Evolutionary conservation across 169 alveolate species (phyloP), one percentile per base, ranked within the genome.

Genomic region (Plasmodium blacklocki): DNA sequence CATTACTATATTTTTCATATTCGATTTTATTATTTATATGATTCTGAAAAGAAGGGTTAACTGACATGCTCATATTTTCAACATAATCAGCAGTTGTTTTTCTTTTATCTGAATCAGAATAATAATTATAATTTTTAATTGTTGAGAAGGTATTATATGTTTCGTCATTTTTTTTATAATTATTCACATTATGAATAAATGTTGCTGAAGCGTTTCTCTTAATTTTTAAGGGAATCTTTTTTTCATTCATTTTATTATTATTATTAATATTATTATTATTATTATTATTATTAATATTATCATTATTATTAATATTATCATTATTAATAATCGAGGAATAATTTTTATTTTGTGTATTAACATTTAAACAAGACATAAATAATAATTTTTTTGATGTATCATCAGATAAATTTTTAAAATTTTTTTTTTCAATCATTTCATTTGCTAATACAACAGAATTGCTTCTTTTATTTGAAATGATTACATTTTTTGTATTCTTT

Each of bases 51-150:
- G 7, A 12, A 5, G 2, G 4, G 12, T 60, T 23, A 60, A 5
- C 2, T 19, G n/a, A 15, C 9, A 11, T 15, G 26, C 15, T 19
- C 5, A 18, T 59, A 60, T 21, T 18, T 2, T 15, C n/a, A 1
- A 54, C 18, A 18, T 11, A 29, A 9, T 12, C 6, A 19, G 23
- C 1, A 26, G 15, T 1, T 39, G 8, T 59, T 21, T 59, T 7
- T 39, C 19, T 58, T 12, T 15, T 74, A 47, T 59, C 88, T 6
- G 88, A 14, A 18, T 74, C 88, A 14, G 88, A 74, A 15, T 58
- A 74, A 26, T 59, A 58, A 14, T 59, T 32, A 2, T 5, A 19
- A 14, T 49, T 32, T 74, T 74, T 56, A 23, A 59, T 32, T 59
- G 3, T 56, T 18, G 62, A 23, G 12, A 39, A 0, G 12, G 58